Evolutionary conservation across 495 filamentous ascomycete genomes (phyloP), one percentile per base, ranked within the genome.

Genomic region (Penicillium robsamsonii): DNA sequence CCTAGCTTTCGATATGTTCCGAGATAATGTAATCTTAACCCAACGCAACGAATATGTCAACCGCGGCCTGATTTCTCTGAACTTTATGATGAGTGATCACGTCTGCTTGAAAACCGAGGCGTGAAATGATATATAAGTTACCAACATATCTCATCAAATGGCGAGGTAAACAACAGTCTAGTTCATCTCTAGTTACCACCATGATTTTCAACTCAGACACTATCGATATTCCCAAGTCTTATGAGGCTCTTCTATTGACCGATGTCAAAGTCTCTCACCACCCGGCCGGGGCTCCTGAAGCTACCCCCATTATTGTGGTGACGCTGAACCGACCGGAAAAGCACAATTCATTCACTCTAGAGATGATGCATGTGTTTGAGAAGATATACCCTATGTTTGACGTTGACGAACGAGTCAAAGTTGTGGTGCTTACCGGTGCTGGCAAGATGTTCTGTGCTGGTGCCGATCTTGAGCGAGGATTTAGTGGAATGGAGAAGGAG

Each of bases 401-500:
- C 44, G 48, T 75, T 35, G 76, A 80, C 58, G 65, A 72, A 2
- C 70, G 76, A 13, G 79, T 85, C n/a, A 80, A 79, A 51, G 73
- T 69, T 45, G 67, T 84, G 37, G 74, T 84, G 7, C 60, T 84
- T 2, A 82, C 81, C 6, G 79, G 80, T 29, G 49, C 63, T 40
- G 80, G 80, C 9, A 68, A 65, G 41, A 79, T 80, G 56, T 85
- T 83, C 69, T 84, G 81, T 60, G 79, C 80, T 0, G 81, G 83
- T 37, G 79, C 79, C 20, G 83, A 85, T 67, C 67, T 84, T 11
- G 48, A 50, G 33, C 48, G 48, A 50, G 48, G 48, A 5, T 50
- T 50, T 13, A 50, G 31, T n/a, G 48, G 24, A 70, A 76, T n/a
- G 56, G 51, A 18, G 73, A 70, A 24, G 66, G 78, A 63, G 35